Conservation (phyloP, 1,284 basidiomycete genomes). For the Sphagnurus paluster region DNA sequence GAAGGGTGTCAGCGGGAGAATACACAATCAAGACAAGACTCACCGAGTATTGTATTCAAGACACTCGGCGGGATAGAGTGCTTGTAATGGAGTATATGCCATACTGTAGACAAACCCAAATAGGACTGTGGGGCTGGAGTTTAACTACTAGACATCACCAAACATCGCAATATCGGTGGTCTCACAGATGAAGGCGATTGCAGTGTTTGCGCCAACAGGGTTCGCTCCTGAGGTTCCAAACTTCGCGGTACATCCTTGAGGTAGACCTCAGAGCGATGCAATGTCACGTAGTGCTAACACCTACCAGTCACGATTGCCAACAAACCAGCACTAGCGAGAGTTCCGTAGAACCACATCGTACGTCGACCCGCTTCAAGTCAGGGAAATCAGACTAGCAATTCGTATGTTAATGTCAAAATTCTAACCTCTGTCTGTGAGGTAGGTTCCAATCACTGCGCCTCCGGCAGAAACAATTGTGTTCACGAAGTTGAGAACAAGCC, state of each 20-base stretch:
- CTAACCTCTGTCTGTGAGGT: slow-evolving; percentile 43
- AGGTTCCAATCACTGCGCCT: slow-evolving; percentile 50
- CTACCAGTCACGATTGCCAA: slow-evolving; percentile 40
- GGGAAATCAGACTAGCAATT: background rate
- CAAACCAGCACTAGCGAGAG: slow-evolving; percentile 34
- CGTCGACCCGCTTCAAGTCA: slow-evolving; percentile 35
- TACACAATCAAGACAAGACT: slow-evolving; percentile 1
- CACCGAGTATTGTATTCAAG: slow-evolving; percentile 54
- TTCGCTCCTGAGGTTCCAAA: slow-evolving; percentile 38
- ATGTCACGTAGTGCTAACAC: background rate
- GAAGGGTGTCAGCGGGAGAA: background rate
- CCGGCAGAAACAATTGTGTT: slow-evolving; percentile 53
- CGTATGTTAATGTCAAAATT: no score
- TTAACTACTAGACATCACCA: slow-evolving; percentile 20
- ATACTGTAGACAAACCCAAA: slow-evolving; percentile 52
- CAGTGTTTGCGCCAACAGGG: slow-evolving; percentile 39
- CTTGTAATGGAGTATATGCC: slow-evolving; percentile 55
- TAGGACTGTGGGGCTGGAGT: slow-evolving; percentile 34
- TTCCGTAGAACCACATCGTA: slow-evolving; percentile 48
- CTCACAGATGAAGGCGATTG: slow-evolving; percentile 46
- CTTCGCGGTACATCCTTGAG: slow-evolving; percentile 38
- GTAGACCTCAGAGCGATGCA: background rate
- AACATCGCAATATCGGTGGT: background rate
- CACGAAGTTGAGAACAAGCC: slow-evolving; percentile 55
- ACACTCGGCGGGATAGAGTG: slow-evolving; percentile 56